phyloP scores from a whole-genome alignment of 345 rosid species.

The Camelina neglecta region DNA sequence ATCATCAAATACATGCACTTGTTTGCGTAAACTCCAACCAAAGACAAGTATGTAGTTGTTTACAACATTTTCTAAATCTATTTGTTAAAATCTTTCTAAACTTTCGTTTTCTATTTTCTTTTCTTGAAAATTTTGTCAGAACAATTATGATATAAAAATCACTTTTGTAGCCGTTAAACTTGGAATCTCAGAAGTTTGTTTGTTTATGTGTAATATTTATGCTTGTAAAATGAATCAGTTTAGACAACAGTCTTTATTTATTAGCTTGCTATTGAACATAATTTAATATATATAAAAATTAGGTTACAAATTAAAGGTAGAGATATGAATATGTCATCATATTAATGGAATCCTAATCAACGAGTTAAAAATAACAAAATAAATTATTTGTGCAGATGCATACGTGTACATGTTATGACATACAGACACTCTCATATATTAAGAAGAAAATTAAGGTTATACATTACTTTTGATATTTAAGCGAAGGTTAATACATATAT shows the following conservation, averaged over 20 bases:
- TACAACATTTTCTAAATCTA: neutral
- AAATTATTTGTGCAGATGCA: conserved; percentile 3
- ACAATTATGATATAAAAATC: neutral
- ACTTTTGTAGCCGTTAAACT: conserved; percentile 22
- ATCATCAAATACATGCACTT: neutral
- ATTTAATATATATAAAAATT: neutral
- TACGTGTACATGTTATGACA: conserved; percentile 14
- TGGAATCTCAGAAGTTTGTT: conserved; percentile 13
- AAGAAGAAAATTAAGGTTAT: conserved; percentile 12
- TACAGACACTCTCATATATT: neutral
- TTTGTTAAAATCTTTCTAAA: neutral
- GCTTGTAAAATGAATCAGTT: neutral
- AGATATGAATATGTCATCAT: conserved; percentile 11
- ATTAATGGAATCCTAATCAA: conserved; percentile 12
- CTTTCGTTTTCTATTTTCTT: neutral
- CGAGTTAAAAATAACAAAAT: neutral
- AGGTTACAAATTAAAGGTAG: neutral
- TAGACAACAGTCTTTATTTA: neutral
- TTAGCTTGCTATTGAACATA: neutral
- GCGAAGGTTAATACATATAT: conserved; percentile 3
- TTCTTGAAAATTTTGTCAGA: neutral
- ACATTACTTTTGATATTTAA: neutral
- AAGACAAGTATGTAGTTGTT: neutral
- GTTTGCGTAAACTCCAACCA: conserved; percentile 1
- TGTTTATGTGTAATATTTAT: neutral